These are phyloP conservation scores for Dothiorella sarmentorum DNA, from an alignment of 2,329 filamentous ascomycete genomes.

Conservation along the genomic window DNA sequence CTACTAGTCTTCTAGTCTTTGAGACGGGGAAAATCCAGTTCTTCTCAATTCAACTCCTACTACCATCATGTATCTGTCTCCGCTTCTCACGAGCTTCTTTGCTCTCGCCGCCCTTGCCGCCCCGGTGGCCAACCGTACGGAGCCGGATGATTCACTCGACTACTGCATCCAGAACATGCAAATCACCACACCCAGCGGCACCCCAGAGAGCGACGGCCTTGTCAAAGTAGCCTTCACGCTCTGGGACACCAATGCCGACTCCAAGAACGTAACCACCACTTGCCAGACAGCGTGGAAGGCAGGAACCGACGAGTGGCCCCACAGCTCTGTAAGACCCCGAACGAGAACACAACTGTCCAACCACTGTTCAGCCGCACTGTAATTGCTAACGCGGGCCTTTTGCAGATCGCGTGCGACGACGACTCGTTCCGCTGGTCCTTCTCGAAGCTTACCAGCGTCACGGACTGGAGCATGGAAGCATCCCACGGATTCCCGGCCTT, in stretches of 20 bases:
- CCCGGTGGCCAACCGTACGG: too few species aligned
- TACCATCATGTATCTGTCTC: not conserved
- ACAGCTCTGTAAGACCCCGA: not conserved
- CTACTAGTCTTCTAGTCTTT: too few species aligned
- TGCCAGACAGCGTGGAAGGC: not conserved
- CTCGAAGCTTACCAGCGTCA: conserved; percentile 5
- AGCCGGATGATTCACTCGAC: too few species aligned
- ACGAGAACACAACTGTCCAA: not conserved
- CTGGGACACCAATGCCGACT: not conserved
- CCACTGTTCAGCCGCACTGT: not conserved
- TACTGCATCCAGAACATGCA: not conserved
- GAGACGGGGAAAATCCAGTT: not conserved
- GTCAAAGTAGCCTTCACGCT: not conserved
- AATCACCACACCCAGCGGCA: not conserved
- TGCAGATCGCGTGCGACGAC: conserved; percentile 8
- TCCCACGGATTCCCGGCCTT: not conserved
- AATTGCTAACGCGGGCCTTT: not conserved
- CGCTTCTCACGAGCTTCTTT: conserved; percentile 2
- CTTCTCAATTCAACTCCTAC: not conserved
- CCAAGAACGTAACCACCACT: not conserved
- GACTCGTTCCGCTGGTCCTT: not conserved
- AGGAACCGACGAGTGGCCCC: conserved; percentile 1
- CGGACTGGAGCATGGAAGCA: conserved; percentile 8
- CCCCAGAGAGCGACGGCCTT: not conserved
- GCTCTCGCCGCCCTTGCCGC: not conserved